phyloP scores from a whole-genome alignment of 163 green algal genomes.

The Coccomyxa subellipsoidea region DNA sequence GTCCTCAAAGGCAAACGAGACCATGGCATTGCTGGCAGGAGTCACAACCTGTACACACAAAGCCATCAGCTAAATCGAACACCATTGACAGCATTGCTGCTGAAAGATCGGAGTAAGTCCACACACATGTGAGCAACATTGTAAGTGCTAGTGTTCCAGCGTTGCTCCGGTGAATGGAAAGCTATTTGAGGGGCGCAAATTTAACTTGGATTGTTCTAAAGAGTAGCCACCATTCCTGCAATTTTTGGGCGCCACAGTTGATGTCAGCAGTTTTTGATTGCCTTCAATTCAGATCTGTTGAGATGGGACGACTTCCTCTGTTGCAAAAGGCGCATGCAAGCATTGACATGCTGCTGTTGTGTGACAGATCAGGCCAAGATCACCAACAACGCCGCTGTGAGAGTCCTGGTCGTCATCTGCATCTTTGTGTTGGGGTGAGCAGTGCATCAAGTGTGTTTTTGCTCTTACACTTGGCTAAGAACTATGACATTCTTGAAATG shows the following conservation, averaged over 20 bases:
- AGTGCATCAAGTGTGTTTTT: neutral
- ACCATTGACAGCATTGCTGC: neutral
- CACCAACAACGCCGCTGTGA: neutral
- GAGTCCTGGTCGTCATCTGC: conserved; percentile 54
- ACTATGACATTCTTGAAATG: too few species aligned
- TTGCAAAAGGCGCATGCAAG: neutral
- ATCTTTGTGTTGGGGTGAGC: conserved; percentile 45
- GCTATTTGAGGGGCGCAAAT: too few species aligned
- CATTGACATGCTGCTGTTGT: neutral
- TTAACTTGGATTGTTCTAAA: too few species aligned
- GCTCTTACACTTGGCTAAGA: too few species aligned
- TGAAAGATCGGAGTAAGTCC: neutral
- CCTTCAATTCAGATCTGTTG: too few species aligned
- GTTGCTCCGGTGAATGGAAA: too few species aligned
- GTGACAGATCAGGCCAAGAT: neutral
- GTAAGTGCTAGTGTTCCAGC: too few species aligned
- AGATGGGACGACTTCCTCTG: too few species aligned
- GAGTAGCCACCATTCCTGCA: too few species aligned
- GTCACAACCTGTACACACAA: neutral
- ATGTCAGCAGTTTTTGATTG: too few species aligned
- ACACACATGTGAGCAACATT: too few species aligned
- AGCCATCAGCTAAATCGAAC: neutral
- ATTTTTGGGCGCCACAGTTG: too few species aligned
- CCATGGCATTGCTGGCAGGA: neutral
- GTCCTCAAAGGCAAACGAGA: neutral